Evolutionary conservation across 75 land plant species (phyloP).

Genomic region (Pinus taeda): DNA sequence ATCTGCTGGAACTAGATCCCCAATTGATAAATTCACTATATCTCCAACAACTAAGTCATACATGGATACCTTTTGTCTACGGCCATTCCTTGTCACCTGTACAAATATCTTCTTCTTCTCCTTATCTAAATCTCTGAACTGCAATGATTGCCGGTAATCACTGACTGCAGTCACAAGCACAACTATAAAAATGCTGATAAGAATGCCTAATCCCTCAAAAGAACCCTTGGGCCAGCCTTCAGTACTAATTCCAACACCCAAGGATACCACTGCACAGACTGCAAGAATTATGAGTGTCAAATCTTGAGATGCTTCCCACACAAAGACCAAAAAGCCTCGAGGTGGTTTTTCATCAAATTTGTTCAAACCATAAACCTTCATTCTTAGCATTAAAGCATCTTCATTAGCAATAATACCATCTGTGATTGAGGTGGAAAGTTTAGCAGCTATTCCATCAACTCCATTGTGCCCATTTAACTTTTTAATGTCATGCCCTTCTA

Average conservation of each 20-base stretch:
- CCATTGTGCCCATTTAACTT: conserved; percentile 60
- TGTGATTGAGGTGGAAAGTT: conserved; percentile 56
- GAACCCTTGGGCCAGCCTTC: conserved; percentile 91
- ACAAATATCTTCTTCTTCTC: conserved; percentile 90
- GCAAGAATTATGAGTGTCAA: conserved; percentile 78
- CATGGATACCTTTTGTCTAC: conserved; percentile 66
- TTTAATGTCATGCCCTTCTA: conserved; percentile 62
- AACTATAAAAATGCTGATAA: conserved; percentile 78
- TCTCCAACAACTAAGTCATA: conserved; percentile 86
- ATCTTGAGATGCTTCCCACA: conserved; percentile 95
- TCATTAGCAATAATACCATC: conserved; percentile 48
- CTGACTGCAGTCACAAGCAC: conserved; percentile 91
- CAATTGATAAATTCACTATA: conserved; percentile 71
- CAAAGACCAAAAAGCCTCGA: conserved; percentile 81
- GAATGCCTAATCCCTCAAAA: conserved; percentile 95
- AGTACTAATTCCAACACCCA: conserved; percentile 70
- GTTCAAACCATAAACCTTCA: conserved; percentile 67
- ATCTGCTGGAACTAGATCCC: conserved; percentile 91
- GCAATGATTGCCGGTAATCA: conserved; percentile 92
- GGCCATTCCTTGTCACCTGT: conserved; percentile 67
- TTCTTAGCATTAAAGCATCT: conserved; percentile 38
- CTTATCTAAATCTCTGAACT: conserved; percentile 85
- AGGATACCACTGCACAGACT: conserved; percentile 77
- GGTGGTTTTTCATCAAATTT: conserved; percentile 60
- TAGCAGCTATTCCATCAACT: conserved; percentile 61